A percentile compares a stretch with the other conserved stretches of the same genome.
phyloP scores from a whole-genome alignment of 306 rosid species.

The Glycine soja region DNA sequence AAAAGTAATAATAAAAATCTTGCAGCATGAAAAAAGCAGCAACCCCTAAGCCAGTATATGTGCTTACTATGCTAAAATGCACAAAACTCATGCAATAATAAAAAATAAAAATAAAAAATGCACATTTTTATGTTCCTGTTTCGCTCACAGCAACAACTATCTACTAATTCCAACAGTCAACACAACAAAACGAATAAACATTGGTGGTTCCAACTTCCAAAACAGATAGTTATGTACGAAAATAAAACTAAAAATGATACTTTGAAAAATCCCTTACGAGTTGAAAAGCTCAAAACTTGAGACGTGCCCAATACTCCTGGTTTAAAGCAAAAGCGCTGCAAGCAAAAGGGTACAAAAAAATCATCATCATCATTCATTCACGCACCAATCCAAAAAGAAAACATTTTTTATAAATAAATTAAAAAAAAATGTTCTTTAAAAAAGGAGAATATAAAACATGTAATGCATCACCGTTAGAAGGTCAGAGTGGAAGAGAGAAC shows the following conservation, averaged over 20 bases:
- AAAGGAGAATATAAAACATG: neutral
- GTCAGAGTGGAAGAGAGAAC: conserved; percentile 55
- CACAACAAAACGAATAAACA: conserved; percentile 30
- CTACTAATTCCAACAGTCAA: neutral
- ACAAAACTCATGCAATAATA: neutral
- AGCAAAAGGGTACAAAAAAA: conserved; percentile 38
- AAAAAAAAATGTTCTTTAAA: neutral
- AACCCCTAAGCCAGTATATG: conserved; percentile 7
- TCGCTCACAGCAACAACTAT: conserved; percentile 17
- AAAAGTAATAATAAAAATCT: neutral
- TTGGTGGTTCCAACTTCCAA: neutral
- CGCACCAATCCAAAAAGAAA: neutral
- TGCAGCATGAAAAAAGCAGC: neutral
- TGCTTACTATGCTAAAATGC: conserved; percentile 1
- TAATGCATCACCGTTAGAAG: conserved; percentile 43
- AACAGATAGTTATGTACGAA: neutral
- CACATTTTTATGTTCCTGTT: neutral
- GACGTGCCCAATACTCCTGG: conserved; percentile 59
- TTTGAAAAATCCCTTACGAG: conserved; percentile 60
- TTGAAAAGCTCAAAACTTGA: conserved; percentile 66
- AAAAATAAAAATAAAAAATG: neutral
- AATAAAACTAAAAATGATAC: neutral
- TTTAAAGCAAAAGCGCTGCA: conserved; percentile 63
- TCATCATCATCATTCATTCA: neutral
- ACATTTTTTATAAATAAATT: neutral